Percentiles rank a stretch among this genome's conserved stretches.
phyloP scores from a whole-genome alignment of 768 basidiomycete species.

The Terana coerulea region DNA sequence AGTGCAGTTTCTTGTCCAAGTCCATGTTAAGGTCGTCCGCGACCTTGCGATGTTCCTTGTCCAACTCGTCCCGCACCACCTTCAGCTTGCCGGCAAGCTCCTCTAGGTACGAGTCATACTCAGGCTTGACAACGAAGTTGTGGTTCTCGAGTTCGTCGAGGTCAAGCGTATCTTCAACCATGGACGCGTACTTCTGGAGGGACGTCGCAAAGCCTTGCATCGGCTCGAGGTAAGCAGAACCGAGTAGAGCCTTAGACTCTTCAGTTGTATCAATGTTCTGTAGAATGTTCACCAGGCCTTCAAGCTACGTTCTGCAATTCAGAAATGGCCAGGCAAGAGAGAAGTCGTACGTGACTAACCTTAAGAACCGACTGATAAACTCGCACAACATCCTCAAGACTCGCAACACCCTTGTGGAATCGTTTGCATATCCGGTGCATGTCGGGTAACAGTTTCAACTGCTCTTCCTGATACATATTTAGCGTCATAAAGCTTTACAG shows the following conservation, averaged over 20 bases:
- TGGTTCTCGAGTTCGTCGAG: slow-evolving; percentile 81
- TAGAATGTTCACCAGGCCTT: slow-evolving; percentile 67
- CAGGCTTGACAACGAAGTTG: slow-evolving; percentile 88
- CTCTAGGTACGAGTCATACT: slow-evolving; percentile 77
- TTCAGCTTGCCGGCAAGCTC: slow-evolving; percentile 64
- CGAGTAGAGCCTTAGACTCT: slow-evolving; percentile 52
- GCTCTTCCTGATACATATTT: slow-evolving; percentile 60
- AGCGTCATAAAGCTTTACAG: too few relatives aligned
- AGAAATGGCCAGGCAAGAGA: neutral
- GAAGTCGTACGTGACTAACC: slow-evolving; percentile 35
- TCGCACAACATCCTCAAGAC: slow-evolving; percentile 91
- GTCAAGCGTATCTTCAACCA: slow-evolving; percentile 96
- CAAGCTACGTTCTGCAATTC: slow-evolving; percentile 44
- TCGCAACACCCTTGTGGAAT: slow-evolving; percentile 80
- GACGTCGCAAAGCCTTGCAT: slow-evolving; percentile 59
- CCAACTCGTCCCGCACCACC: slow-evolving; percentile 72
- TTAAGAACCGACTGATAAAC: slow-evolving; percentile 91
- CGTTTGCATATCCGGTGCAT: slow-evolving; percentile 88
- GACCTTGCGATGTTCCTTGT: slow-evolving; percentile 71
- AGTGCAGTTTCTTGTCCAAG: slow-evolving; percentile 90
- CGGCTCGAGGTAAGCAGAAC: slow-evolving; percentile 51
- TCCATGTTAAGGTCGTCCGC: slow-evolving; percentile 75
- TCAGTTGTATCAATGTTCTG: slow-evolving; percentile 45
- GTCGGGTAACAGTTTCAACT: slow-evolving; percentile 89
- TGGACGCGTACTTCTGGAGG: slow-evolving; percentile 79